phyloP scores from a whole-genome alignment of 169 alveolate species.

The Theileria orientalis region DNA sequence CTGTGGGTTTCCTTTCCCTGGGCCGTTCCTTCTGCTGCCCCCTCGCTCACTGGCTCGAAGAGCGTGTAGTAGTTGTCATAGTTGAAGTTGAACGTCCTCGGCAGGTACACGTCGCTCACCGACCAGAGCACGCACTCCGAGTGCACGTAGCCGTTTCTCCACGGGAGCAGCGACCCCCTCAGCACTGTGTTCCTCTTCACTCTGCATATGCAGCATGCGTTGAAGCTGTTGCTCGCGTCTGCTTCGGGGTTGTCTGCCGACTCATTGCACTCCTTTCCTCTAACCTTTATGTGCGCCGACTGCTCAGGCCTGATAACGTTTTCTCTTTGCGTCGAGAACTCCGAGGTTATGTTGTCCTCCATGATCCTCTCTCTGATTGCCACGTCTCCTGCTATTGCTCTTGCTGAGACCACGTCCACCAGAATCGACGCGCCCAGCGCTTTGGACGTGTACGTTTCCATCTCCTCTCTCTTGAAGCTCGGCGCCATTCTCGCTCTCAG shows the following conservation, averaged over 20 bases:
- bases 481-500: background rate
- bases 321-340: background rate
- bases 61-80: slow-evolving; percentile 30
- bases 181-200: slow-evolving; percentile 27
- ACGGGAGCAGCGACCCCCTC: slow-evolving; percentile 69
- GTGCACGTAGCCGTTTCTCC: slow-evolving; percentile 68
- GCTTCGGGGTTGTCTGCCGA: background rate
- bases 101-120: slow-evolving; percentile 61
- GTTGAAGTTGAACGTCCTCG: slow-evolving; percentile 37
- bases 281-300: background rate
- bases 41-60: background rate
- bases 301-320: background rate
- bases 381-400: slow-evolving; percentile 47
- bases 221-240: background rate
- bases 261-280: background rate
- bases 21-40: background rate
- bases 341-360: background rate
- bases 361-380: background rate
- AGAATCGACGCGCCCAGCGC: slow-evolving; percentile 23
- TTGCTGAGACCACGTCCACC: slow-evolving; percentile 38
- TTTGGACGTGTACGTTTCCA: slow-evolving; percentile 2
- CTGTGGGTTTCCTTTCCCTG: background rate
- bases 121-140: slow-evolving; percentile 74
- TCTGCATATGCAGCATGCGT: slow-evolving; percentile 19
- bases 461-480: slow-evolving; percentile 32